A percentile compares a stretch with the other conserved stretches of the same genome.
Conservation (phyloP, 73 alveolate genomes). For the Paramecium caudatum region DNA sequence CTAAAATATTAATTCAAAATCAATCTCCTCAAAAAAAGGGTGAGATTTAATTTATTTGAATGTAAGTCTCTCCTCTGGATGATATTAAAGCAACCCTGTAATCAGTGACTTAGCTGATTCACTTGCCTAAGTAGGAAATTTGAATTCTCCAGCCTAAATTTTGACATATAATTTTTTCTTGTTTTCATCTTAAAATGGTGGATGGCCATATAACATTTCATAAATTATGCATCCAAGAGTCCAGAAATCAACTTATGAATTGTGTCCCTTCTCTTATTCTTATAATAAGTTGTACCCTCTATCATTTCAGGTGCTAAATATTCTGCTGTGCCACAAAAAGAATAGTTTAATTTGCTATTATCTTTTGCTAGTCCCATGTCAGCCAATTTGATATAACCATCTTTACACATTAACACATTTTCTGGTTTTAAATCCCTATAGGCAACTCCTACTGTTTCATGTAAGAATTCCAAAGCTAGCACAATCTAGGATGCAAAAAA, state of each 20-base stretch:
- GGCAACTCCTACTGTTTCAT: slow-evolving; percentile 69
- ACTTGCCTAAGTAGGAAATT: slow-evolving; percentile 37
- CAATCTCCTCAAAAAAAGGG: not conserved
- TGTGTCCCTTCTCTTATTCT: slow-evolving; percentile 64
- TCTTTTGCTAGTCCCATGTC: slow-evolving; percentile 84
- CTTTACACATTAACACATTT: slow-evolving; percentile 76
- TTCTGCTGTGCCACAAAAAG: slow-evolving; percentile 76
- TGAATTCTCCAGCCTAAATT: slow-evolving; percentile 4
- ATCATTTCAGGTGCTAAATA: slow-evolving; percentile 93
- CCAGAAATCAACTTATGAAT: slow-evolving; percentile 45
- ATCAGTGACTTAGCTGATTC: slow-evolving; percentile 20
- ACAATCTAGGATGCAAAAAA: slow-evolving; percentile 64
- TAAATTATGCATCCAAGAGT: slow-evolving; percentile 46
- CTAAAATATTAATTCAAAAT: slow-evolving; percentile 33
- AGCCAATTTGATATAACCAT: slow-evolving; percentile 79
- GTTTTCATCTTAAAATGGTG: slow-evolving; percentile 55
- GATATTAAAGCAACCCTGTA: not conserved
- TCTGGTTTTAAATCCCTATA: slow-evolving; percentile 86
- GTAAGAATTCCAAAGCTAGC: slow-evolving; percentile 67
- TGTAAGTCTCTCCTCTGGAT: slow-evolving; percentile 40
- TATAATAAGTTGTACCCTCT: slow-evolving; percentile 32
- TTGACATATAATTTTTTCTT: slow-evolving; percentile 27
- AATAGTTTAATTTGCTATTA: not conserved
- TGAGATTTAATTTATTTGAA: slow-evolving; percentile 13
- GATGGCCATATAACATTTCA: slow-evolving; percentile 61